A percentile compares a stretch with the other conserved stretches of the same genome.
These are phyloP conservation scores for Lotus japonicus DNA, from an alignment of 306 rosid species.

Conservation along the genomic window DNA sequence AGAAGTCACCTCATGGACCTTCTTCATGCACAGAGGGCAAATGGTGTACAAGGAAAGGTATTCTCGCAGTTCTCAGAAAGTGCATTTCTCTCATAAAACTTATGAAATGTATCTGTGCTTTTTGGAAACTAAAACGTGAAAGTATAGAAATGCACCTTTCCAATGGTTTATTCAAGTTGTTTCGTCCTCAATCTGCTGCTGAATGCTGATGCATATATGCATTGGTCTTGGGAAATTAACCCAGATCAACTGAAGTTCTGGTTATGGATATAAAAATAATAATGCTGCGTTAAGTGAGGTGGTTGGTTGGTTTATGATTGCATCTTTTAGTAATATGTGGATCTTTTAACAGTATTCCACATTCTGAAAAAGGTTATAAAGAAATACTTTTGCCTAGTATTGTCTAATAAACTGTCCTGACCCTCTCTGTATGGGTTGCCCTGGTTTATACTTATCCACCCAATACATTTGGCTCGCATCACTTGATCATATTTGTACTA, in stretches of 20 bases:
- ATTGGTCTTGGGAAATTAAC: background rate
- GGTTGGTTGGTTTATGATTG: background rate
- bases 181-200: background rate
- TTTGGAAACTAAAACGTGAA: background rate
- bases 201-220: background rate
- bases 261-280: background rate
- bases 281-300: background rate
- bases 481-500: background rate
- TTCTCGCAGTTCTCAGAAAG: conserved; percentile 2
- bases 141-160: background rate
- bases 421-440: background rate
- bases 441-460: background rate
- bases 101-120: background rate
- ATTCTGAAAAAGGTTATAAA: background rate
- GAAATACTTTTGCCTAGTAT: background rate
- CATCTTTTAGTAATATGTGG: background rate
- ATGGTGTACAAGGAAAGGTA: conserved; percentile 88
- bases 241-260: background rate
- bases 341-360: background rate
- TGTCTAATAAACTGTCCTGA: background rate
- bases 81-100: background rate
- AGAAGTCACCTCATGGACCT: conserved; percentile 99
- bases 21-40: conserved; percentile 95
- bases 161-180: background rate
- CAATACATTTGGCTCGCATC: background rate